A percentile compares a stretch with the other conserved stretches of the same genome.
These are phyloP conservation scores for Sporothrix brasiliensis DNA, from an alignment of 2,329 filamentous ascomycete species.

Conservation along the genomic window DNA sequence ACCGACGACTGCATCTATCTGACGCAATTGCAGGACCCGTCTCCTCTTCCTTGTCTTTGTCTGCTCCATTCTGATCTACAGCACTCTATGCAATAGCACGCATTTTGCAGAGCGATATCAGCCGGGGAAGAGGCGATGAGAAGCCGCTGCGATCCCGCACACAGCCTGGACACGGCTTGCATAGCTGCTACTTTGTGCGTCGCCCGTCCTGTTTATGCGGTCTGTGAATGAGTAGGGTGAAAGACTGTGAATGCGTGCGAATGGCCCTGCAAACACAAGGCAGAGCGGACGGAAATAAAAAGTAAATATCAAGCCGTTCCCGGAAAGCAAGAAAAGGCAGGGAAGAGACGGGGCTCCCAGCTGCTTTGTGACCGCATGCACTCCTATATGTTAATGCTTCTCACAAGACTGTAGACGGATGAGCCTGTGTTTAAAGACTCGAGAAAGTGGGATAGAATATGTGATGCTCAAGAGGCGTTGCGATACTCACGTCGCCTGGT, in stretches of 20 bases:
- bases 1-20: constrained; percentile 22
- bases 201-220: constrained; percentile 12
- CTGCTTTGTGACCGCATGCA: not conserved
- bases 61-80: not conserved
- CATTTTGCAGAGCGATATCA: constrained; percentile 14
- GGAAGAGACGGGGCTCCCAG: not conserved
- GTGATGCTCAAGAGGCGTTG: too few relatives aligned
- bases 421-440: not conserved
- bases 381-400: not conserved
- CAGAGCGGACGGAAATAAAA: too few relatives aligned
- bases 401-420: not conserved
- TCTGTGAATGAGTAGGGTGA: not conserved
- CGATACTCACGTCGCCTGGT: not conserved
- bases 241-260: not conserved
- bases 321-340: constrained; percentile 28
- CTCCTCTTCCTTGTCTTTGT: not conserved
- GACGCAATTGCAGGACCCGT: constrained; percentile 17
- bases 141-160: not conserved
- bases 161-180: not conserved
- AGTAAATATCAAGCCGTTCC: constrained; percentile 34
- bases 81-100: constrained; percentile 8
- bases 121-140: constrained; percentile 9
- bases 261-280: not conserved
- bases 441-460: too few relatives aligned
- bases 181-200: constrained; percentile 5